phyloP scores from a whole-genome alignment of 192 early-diverging fungal species.

The Backusella sp. region DNA sequence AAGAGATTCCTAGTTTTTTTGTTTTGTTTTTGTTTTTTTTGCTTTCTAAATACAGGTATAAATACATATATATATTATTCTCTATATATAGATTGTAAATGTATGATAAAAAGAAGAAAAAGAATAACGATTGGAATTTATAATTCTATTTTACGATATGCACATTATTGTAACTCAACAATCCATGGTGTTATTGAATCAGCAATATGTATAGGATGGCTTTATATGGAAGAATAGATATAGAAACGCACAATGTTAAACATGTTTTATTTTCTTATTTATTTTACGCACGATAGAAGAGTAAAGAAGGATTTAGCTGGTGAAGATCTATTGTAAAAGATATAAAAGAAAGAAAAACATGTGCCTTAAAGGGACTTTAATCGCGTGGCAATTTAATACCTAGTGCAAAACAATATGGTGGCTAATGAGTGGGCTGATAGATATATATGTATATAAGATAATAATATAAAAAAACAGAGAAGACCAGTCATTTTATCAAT shows the following conservation, averaged over 20 bases:
- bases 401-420: not conserved
- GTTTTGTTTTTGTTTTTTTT: not conserved
- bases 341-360: not conserved
- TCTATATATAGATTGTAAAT: not conserved
- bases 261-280: not conserved
- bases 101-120: not conserved
- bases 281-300: not conserved
- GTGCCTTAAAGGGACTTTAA: not conserved
- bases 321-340: not conserved
- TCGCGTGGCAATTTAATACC: not conserved
- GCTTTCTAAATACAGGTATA: not conserved
- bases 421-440: not conserved
- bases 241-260: not conserved
- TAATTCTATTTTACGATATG: not conserved
- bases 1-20: not conserved
- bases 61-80: not conserved
- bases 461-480: not conserved
- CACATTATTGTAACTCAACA: not conserved
- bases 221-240: not conserved
- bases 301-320: not conserved
- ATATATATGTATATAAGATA: not conserved
- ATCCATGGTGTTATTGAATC: not conserved
- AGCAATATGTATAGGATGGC: not conserved
- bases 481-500: constrained; percentile 3
- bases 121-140: not conserved